Percentiles rank a stretch among this genome's conserved stretches.
Evolutionary conservation across 2,329 filamentous ascomycete genomes (phyloP).

Genomic region (Uncinocarpus reesii): DNA sequence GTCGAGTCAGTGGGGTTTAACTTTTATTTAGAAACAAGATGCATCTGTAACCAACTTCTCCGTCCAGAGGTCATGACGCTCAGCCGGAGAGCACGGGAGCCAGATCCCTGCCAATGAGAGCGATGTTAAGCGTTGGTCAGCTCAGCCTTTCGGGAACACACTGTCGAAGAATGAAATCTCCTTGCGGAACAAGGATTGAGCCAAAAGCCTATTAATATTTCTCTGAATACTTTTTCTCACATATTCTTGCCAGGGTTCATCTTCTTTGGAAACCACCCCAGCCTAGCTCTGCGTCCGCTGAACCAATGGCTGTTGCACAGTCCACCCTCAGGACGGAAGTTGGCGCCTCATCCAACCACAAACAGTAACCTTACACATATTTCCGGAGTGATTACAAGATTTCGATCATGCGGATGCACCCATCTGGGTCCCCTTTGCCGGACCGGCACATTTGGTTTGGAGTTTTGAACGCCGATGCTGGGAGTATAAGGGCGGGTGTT

Average conservation of each 20-base stretch:
- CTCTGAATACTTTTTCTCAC: background rate
- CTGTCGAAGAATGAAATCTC: background rate
- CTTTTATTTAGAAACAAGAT: background rate
- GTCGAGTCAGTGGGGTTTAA: background rate
- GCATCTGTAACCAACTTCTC: background rate
- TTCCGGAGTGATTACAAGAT: background rate
- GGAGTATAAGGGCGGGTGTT: background rate
- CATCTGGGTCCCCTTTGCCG: background rate
- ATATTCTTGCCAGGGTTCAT: background rate
- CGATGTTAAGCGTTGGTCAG: conserved; percentile 8
- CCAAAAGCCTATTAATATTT: background rate
- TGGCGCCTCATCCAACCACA: conserved; percentile 1
- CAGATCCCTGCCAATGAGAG: background rate
- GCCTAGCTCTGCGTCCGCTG: background rate
- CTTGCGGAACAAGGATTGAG: background rate
- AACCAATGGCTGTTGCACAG: background rate
- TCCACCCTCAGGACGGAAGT: background rate
- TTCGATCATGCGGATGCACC: conserved; percentile 1
- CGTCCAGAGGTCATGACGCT: background rate
- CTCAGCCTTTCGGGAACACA: conserved; percentile 5
- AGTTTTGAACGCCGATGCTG: conserved; percentile 9
- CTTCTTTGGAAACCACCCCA: background rate
- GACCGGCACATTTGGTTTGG: conserved; percentile 8
- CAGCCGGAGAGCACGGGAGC: background rate
- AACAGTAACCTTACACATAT: background rate